phyloP scores from a whole-genome alignment of 176 grass and related monocot species.

The Tillandsia fasciculata region DNA sequence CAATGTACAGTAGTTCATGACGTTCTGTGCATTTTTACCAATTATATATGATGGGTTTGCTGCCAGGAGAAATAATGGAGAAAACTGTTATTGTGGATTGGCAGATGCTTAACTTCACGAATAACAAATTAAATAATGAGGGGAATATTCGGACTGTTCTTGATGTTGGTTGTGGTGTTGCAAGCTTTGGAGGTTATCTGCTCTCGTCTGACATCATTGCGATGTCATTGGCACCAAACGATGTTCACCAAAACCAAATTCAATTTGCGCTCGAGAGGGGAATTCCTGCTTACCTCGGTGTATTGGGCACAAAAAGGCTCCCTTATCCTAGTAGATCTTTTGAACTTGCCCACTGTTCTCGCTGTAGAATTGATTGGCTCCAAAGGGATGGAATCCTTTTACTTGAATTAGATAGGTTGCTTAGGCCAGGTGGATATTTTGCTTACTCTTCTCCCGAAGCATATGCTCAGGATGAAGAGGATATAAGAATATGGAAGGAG shows the following conservation, averaged over 20 bases:
- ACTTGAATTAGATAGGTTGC: constrained; percentile 86
- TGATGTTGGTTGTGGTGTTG: constrained; percentile 95
- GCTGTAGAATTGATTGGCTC: constrained; percentile 95
- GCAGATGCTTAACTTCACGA: constrained; percentile 91
- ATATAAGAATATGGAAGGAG: constrained; percentile 88
- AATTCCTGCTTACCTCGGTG: constrained; percentile 93
- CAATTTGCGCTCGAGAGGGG: constrained; percentile 99
- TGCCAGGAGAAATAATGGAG: not conserved
- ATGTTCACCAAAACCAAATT: constrained; percentile 99
- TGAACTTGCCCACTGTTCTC: constrained; percentile 96
- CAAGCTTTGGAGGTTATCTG: constrained; percentile 96
- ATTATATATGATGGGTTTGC: not conserved
- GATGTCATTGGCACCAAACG: constrained; percentile 99
- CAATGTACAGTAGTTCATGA: no score
- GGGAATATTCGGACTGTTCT: constrained; percentile 82
- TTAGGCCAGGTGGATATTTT: constrained; percentile 93
- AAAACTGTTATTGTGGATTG: not conserved
- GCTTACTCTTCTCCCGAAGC: constrained; percentile 96
- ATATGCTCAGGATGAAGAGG: constrained; percentile 96
- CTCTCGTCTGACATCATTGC: constrained; percentile 83
- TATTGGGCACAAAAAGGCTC: constrained; percentile 91
- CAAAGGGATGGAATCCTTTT: constrained; percentile 96
- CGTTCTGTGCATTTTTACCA: no score
- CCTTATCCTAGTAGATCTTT: constrained; percentile 95
- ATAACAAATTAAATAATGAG: constrained; percentile 77